Evolutionary conservation across 2,329 filamentous ascomycete species (phyloP).

Genomic region (Fusarium tricinctum): DNA sequence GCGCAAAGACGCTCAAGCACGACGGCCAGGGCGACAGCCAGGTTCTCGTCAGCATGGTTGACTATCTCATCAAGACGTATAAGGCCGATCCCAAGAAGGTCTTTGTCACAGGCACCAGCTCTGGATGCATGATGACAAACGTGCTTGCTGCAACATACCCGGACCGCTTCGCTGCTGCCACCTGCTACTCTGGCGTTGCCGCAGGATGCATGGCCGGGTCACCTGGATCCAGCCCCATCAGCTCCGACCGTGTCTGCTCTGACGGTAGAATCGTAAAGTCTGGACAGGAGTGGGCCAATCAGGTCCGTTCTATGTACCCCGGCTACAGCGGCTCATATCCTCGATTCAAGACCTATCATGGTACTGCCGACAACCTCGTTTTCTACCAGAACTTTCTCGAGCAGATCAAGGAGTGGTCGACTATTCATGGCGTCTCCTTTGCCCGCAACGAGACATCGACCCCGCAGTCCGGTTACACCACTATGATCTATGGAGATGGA

Average conservation of each 20-base stretch:
- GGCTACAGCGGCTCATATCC: conserved; percentile 15
- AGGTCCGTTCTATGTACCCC: conserved; percentile 11
- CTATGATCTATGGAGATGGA: conserved; percentile 12
- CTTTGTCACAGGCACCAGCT: conserved; percentile 19
- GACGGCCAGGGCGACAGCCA: conserved; percentile 18
- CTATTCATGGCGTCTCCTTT: conserved; percentile 2
- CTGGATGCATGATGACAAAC: conserved; percentile 26
- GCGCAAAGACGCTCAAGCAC: conserved; percentile 16
- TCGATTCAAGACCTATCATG: conserved; percentile 13
- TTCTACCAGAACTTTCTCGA: conserved; percentile 21
- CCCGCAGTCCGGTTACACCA: conserved; percentile 7
- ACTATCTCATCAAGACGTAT: conserved; percentile 18
- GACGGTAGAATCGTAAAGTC: conserved; percentile 11
- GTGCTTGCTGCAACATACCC: conserved; percentile 20
- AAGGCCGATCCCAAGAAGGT: conserved; percentile 4
- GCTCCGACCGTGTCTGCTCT: conserved; percentile 13
- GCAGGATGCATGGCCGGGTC: conserved; percentile 17
- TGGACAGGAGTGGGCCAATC: conserved; percentile 11
- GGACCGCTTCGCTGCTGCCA: conserved; percentile 12
- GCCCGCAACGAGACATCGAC: not conserved
- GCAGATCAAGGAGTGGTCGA: conserved; percentile 24
- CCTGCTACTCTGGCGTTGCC: conserved; percentile 20
- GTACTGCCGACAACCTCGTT: conserved; percentile 10
- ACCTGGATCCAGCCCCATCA: conserved; percentile 12
- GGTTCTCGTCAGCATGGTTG: conserved; percentile 19